A percentile compares a stretch with the other conserved stretches of the same genome.
Evolutionary conservation across 495 filamentous ascomycete species (phyloP).

Genomic region (Annulohypoxylon bovei): DNA sequence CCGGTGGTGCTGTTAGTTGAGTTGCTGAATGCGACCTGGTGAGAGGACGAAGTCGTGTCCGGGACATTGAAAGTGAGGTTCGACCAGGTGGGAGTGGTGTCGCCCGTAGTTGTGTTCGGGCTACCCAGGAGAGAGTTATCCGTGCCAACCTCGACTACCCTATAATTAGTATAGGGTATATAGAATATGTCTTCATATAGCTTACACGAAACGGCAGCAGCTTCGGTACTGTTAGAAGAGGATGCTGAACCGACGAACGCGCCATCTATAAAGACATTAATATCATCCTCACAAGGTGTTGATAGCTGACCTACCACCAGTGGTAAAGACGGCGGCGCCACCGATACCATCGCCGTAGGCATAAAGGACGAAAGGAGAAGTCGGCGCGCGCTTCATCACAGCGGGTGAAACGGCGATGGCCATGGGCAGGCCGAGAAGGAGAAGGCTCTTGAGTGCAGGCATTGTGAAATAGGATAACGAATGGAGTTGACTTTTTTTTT

Average conservation of each 20-base stretch:
- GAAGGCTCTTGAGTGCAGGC: constrained; percentile 23
- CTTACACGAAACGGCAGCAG: constrained; percentile 38
- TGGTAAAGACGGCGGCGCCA: constrained; percentile 50
- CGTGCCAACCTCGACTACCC: constrained; percentile 18
- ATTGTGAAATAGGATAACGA: constrained; percentile 7
- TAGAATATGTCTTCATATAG: neutral
- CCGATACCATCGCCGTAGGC: constrained; percentile 50
- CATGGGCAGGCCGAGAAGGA: constrained; percentile 28
- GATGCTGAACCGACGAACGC: constrained; percentile 38
- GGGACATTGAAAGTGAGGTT: constrained; percentile 44
- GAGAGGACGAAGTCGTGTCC: constrained; percentile 26
- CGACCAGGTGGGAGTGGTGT: constrained; percentile 28
- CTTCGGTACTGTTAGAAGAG: constrained; percentile 9
- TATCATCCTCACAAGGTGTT: neutral
- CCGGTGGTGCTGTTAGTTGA: constrained; percentile 20
- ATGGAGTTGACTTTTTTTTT: neutral
- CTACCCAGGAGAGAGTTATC: constrained; percentile 38
- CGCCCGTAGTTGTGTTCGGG: constrained; percentile 39
- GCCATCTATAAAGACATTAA: constrained; percentile 20
- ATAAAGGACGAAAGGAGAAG: constrained; percentile 44
- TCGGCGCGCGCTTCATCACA: constrained; percentile 5
- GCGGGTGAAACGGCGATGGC: constrained; percentile 15
- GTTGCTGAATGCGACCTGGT: constrained; percentile 41
- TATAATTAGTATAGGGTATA: constrained; percentile 5
- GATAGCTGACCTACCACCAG: constrained; percentile 41